Evolutionary conservation across 805 yeast genomes (phyloP), one percentile per base, ranked within the genome.

Genomic region (Wickerhamiella qilinensis): DNA sequence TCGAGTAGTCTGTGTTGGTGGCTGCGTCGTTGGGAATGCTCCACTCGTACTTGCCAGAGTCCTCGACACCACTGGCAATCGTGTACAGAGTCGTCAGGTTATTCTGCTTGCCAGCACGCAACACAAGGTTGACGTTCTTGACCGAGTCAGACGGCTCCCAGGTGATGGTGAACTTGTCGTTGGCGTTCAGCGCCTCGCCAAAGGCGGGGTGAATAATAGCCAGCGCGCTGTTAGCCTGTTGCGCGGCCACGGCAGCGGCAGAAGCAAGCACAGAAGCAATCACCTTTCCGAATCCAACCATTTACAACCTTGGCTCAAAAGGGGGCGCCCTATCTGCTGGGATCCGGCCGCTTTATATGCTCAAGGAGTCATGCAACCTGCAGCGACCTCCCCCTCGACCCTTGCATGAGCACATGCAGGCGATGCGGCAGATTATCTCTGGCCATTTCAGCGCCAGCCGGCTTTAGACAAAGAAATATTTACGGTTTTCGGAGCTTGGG

Each of bases 1-100:
- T 41, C 14, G 52, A 33, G 43, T 52, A 47, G 15, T 45, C 53
- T n/a, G 53, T 42, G 38, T 43, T 41, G 20, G 53, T 35, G 17
- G 24, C 35, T 11, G 38, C 30, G 15, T 34, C 20, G 30, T 36
- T 38, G 20, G 56, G 53, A 19, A 53, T 45, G 5, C 40, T 35
- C 62, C 62, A 57, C 16, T 39, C 25, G 38, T 44, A 49, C 16
- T 41, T 12, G 15, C 62, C 60, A 24, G 47, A 35, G 52, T 57
- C 56, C 33, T 44, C 44, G 27, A 53, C 33, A 30, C 38, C 44
- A 4, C 45, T 19, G 12, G 56, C 62, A 36, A 57, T 51, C 21
- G 49, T 46, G 38, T 34, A 22, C 15, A 49, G 38, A 18, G 48
- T 39, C 17, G 28, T 34, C 32, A 57, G 44, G 38, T 53, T 41